phyloP scores from a whole-genome alignment of 116 monocot genomes.

The Dioscorea cayenensis region DNA sequence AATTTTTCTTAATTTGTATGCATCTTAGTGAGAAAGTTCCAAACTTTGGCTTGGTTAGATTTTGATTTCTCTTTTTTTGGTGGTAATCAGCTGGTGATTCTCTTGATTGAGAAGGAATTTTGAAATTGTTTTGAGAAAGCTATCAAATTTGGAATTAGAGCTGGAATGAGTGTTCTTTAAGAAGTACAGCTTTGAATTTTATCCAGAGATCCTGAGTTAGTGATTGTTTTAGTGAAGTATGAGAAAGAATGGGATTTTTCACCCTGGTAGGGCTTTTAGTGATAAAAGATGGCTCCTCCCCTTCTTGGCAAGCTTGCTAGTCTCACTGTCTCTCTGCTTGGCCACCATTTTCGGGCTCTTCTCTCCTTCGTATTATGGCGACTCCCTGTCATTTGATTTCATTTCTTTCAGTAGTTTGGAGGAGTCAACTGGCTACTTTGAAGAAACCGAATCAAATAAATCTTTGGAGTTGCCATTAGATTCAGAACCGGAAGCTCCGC shows the following conservation, averaged over 20 bases:
- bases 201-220: neutral
- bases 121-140: neutral
- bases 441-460: slow-evolving; percentile 4
- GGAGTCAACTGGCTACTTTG: slow-evolving; percentile 3
- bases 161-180: too few species aligned
- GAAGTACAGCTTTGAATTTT: too few species aligned
- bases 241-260: slow-evolving; percentile 42
- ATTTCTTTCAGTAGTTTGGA: slow-evolving; percentile 15
- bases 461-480: neutral
- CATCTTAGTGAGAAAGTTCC: neutral
- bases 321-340: slow-evolving; percentile 36
- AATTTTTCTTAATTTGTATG: neutral
- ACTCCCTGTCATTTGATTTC: slow-evolving; percentile 19
- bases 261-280: slow-evolving; percentile 26
- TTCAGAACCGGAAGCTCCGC: slow-evolving; percentile 26
- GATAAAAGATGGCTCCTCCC: slow-evolving; percentile 65
- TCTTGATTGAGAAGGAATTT: neutral
- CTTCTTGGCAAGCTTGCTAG: slow-evolving; percentile 61
- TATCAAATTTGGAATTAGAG: neutral
- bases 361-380: slow-evolving; percentile 11
- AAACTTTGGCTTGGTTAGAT: neutral
- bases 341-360: slow-evolving; percentile 28
- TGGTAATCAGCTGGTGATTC: too few species aligned
- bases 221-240: slow-evolving; percentile 3
- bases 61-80: neutral